Percentiles rank a stretch among this genome's conserved stretches.
These are phyloP conservation scores for Leccinum disarticulatum DNA, from an alignment of 768 basidiomycete genomes.

Conservation along the genomic window DNA sequence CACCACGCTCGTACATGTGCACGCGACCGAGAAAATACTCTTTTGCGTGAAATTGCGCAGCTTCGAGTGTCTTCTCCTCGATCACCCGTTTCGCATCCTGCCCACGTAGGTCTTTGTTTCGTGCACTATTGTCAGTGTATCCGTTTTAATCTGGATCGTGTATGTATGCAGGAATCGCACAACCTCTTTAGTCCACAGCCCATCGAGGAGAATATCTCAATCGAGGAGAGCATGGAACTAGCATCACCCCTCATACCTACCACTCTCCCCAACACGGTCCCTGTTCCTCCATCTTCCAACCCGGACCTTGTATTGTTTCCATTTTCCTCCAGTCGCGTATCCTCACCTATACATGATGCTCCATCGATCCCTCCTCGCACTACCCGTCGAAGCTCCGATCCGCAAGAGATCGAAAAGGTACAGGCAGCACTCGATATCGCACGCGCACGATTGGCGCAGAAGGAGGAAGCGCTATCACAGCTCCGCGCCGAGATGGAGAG, in stretches of 20 bases:
- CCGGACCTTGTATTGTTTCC: conserved; percentile 15
- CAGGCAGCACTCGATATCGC: conserved; percentile 23
- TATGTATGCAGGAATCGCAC: conserved; percentile 6
- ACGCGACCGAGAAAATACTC: conserved; percentile 33
- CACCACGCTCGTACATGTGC: conserved; percentile 22
- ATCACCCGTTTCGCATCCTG: conserved; percentile 1
- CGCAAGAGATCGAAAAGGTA: conserved; percentile 23
- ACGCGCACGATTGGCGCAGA: conserved; percentile 20
- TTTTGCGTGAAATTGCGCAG: conserved; percentile 33
- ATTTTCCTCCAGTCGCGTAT: conserved; percentile 21
- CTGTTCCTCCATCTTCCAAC: background rate
- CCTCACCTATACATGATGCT: conserved; percentile 13
- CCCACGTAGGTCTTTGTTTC: conserved; percentile 5
- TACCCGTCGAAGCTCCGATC: conserved; percentile 6
- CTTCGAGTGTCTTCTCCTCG: conserved; percentile 9
- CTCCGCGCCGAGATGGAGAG: conserved; percentile 25
- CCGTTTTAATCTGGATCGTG: background rate
- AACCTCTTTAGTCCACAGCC: conserved; percentile 17
- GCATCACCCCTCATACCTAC: conserved; percentile 48
- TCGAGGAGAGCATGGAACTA: conserved; percentile 51
- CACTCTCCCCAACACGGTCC: conserved; percentile 13
- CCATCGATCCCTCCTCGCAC: background rate
- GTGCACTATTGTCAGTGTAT: background rate
- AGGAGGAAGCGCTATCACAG: conserved; percentile 21
- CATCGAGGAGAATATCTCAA: conserved; percentile 35